Conservation (phyloP, 768 basidiomycete species). For the Collybia sordida region DNA sequence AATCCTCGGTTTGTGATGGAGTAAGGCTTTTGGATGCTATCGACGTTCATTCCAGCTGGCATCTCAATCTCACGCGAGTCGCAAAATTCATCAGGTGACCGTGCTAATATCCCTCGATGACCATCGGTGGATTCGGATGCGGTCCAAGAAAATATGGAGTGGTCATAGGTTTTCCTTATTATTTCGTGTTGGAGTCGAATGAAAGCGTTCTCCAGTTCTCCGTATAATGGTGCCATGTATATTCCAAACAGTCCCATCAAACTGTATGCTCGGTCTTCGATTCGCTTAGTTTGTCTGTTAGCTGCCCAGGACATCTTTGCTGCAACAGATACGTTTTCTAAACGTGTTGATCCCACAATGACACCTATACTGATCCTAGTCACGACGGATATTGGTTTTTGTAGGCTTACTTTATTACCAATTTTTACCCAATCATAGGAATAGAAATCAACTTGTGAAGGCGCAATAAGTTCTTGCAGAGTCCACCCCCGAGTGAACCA, state of each 20-base stretch:
- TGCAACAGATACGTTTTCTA: background rate
- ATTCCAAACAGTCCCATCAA: constrained; percentile 1
- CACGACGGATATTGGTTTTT: background rate
- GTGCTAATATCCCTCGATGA: no score
- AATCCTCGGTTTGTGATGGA: no score
- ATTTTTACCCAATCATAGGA: background rate
- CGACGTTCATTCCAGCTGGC: no score
- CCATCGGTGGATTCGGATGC: no score
- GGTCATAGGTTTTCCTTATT: background rate
- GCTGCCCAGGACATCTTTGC: constrained; percentile 1
- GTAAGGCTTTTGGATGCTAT: no score
- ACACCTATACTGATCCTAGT: background rate
- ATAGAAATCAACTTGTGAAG: background rate
- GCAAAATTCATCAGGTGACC: no score
- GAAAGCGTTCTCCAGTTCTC: constrained; percentile 1
- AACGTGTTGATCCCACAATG: no score
- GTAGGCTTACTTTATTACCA: background rate
- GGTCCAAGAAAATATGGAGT: background rate
- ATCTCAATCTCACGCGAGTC: no score
- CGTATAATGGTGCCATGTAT: background rate
- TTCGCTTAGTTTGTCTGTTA: background rate
- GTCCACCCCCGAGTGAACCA: constrained; percentile 27
- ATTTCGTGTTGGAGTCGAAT: constrained; percentile 1
- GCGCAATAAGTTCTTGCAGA: background rate
- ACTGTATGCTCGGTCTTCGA: constrained; percentile 1